Conservation (phyloP, 2,329 filamentous ascomycete genomes). For the Sporothrix globosa region DNA sequence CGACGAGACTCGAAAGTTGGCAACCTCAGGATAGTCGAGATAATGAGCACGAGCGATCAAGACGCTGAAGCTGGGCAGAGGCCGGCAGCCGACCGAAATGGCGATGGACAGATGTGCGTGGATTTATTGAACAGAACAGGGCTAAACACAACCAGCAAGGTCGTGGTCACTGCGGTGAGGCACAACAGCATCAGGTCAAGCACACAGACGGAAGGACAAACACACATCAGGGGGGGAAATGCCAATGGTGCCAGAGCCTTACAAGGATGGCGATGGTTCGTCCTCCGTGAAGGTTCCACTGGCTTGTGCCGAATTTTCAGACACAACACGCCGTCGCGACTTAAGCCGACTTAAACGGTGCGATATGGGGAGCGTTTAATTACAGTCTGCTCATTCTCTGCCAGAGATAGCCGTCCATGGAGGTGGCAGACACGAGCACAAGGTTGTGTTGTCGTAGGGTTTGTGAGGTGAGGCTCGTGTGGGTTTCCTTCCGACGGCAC, state of each 20-base stretch:
- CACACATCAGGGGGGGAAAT: background rate
- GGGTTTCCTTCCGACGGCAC: background rate
- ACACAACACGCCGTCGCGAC: conserved; percentile 13
- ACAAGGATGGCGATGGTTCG: background rate
- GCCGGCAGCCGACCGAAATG: conserved; percentile 13
- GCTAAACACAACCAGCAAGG: background rate
- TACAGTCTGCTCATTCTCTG: background rate
- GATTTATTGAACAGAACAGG: background rate
- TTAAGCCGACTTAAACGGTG: background rate
- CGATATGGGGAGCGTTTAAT: conserved; percentile 12
- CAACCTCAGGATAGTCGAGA: background rate
- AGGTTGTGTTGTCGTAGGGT: conserved; percentile 5
- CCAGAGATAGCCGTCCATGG: no score
- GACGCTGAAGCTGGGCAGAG: background rate
- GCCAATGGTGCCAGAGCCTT: background rate
- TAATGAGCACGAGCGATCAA: background rate
- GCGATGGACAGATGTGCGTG: conserved; percentile 6
- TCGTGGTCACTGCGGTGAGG: background rate
- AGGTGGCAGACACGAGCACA: background rate
- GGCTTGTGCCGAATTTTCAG: background rate
- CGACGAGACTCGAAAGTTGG: background rate
- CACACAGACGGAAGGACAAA: background rate
- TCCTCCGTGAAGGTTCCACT: background rate
- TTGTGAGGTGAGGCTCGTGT: background rate
- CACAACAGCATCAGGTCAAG: conserved; percentile 3